Percentiles rank a stretch among this genome's conserved stretches.
phyloP scores from a whole-genome alignment of 345 rosid species.

The Chamaenerion angustifolium region DNA sequence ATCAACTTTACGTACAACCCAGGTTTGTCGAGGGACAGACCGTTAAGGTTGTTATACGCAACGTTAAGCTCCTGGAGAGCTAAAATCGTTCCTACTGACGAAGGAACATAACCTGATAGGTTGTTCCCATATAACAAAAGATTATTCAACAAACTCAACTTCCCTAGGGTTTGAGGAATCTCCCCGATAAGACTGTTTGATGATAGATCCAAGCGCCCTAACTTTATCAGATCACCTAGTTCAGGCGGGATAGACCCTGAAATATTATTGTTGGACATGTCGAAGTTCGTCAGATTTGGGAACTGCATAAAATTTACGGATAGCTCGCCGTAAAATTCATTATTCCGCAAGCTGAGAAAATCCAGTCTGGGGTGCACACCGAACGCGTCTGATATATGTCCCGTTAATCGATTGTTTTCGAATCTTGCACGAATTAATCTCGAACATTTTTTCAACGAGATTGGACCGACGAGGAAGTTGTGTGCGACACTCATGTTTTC shows the following conservation, averaged over 20 bases:
- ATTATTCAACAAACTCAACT: not conserved
- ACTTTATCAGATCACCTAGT: constrained; percentile 3
- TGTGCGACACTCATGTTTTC: not conserved
- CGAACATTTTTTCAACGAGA: constrained; percentile 16
- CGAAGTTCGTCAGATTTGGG: constrained; percentile 4
- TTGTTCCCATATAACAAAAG: constrained; percentile 7
- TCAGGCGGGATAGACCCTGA: constrained; percentile 8
- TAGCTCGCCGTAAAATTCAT: constrained; percentile 2
- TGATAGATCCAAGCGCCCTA: constrained; percentile 4
- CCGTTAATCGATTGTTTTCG: constrained; percentile 15
- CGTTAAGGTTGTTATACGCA: constrained; percentile 7
- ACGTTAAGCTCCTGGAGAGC: not conserved
- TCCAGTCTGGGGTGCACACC: constrained; percentile 6
- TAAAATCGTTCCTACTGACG: not conserved
- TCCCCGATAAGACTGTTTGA: constrained; percentile 1
- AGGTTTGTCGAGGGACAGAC: constrained; percentile 1
- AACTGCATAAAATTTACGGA: not conserved
- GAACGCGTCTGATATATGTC: constrained; percentile 7
- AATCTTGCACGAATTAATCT: constrained; percentile 10
- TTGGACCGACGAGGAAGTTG: constrained; percentile 11
- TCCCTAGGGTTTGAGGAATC: constrained; percentile 5
- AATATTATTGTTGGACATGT: constrained; percentile 5
- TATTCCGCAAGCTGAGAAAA: constrained; percentile 8
- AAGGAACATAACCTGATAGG: constrained; percentile 6
- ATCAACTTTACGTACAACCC: not conserved